Conservation (phyloP, 306 rosid species). For the Cucumis melo region DNA sequence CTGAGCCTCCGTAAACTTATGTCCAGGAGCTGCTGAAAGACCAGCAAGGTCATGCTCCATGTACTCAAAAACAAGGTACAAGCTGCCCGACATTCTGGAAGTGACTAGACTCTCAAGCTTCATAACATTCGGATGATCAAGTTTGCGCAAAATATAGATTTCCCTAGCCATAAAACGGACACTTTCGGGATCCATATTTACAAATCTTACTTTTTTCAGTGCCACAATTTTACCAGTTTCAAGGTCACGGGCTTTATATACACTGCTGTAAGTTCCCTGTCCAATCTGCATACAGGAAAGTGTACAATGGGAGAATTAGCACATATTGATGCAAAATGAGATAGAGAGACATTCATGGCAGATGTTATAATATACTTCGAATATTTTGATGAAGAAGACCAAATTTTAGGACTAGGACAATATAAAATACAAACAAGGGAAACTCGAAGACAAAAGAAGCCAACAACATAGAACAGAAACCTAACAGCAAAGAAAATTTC, state of each 20-base stretch:
- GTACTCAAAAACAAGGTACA: constrained; percentile 89
- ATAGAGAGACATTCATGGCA: neutral
- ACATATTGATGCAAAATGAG: neutral
- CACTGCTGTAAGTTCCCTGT: constrained; percentile 93
- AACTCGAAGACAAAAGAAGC: neutral
- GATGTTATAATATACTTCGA: neutral
- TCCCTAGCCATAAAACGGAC: constrained; percentile 97
- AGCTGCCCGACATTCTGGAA: constrained; percentile 62
- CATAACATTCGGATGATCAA: constrained; percentile 86
- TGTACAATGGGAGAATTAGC: neutral
- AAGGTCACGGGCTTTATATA: constrained; percentile 70
- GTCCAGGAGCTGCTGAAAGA: constrained; percentile 38
- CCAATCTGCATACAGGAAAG: constrained; percentile 48
- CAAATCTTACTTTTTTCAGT: constrained; percentile 79
- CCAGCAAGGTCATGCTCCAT: constrained; percentile 97
- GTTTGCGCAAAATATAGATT: constrained; percentile 74
- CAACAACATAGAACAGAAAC: neutral
- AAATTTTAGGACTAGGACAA: no score
- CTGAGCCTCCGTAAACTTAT: constrained; percentile 72
- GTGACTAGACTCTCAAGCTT: constrained; percentile 82
- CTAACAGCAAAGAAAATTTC: neutral
- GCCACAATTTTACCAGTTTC: constrained; percentile 82
- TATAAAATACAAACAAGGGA: neutral
- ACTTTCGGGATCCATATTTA: constrained; percentile 69
- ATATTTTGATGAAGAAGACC: neutral